A percentile compares a stretch with the other conserved stretches of the same genome.
phyloP scores from a whole-genome alignment of 345 rosid species.

The Adansonia digitata region DNA sequence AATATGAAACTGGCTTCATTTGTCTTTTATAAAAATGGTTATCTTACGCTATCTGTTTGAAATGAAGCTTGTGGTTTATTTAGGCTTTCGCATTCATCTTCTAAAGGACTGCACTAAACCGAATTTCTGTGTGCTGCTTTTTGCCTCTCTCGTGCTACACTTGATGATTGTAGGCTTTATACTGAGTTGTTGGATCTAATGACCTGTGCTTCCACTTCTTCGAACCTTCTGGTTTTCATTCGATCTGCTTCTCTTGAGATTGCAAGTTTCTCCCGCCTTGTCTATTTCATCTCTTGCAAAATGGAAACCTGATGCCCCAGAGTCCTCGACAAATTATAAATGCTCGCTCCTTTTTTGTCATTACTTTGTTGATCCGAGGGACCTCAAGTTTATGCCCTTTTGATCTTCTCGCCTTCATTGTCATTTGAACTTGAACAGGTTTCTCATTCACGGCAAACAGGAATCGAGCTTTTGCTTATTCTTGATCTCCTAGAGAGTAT shows the following conservation, averaged over 20 bases:
- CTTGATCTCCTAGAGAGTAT: slow-evolving; percentile 18
- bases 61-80: slow-evolving; percentile 27
- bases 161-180: slow-evolving; percentile 23
- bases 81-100: slow-evolving; percentile 21
- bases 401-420: slow-evolving; percentile 22
- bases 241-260: slow-evolving; percentile 27
- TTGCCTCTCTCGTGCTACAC: slow-evolving; percentile 20
- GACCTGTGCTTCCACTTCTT: slow-evolving; percentile 29
- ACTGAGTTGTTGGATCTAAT: slow-evolving; percentile 22
- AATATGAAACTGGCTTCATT: slow-evolving; percentile 3
- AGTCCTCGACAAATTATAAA: slow-evolving; percentile 27
- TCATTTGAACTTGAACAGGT: slow-evolving; percentile 18
- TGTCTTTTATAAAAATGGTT: slow-evolving; percentile 1
- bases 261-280: slow-evolving; percentile 24
- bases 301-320: slow-evolving; percentile 28
- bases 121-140: slow-evolving; percentile 34
- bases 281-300: slow-evolving; percentile 35
- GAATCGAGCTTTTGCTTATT: slow-evolving; percentile 15
- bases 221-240: slow-evolving; percentile 19
- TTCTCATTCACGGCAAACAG: slow-evolving; percentile 21
- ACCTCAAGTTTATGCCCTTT: slow-evolving; percentile 26
- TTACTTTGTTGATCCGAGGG: slow-evolving; percentile 33
- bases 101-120: slow-evolving; percentile 9
- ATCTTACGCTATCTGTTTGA: slow-evolving; percentile 44
- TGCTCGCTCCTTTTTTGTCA: slow-evolving; percentile 26